These are phyloP conservation scores for Nemania serpens DNA, from an alignment of 2,329 filamentous ascomycete genomes.

Conservation along the genomic window DNA sequence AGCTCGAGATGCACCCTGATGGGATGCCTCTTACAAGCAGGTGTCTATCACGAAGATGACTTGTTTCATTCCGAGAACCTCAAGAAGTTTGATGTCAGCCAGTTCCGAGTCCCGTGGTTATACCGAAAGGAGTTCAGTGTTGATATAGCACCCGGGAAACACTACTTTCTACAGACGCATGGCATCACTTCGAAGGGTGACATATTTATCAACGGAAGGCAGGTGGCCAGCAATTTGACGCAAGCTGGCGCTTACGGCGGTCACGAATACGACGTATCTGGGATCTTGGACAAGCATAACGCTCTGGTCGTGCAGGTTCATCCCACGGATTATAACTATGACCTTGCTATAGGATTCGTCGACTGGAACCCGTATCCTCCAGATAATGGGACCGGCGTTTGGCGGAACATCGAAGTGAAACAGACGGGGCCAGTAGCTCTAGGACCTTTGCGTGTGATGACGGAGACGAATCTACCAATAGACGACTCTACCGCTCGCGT, in stretches of 20 bases:
- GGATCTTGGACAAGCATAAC: constrained; percentile 49
- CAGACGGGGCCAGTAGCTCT: constrained; percentile 57
- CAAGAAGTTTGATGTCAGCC: constrained; percentile 47
- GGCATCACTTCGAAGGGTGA: constrained; percentile 65
- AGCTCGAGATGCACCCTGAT: constrained; percentile 58
- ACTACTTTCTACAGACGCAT: constrained; percentile 60
- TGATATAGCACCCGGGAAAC: constrained; percentile 40
- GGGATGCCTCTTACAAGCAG: constrained; percentile 58
- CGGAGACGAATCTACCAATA: constrained; percentile 45
- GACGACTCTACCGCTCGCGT: constrained; percentile 42
- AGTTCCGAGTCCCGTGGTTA: constrained; percentile 61
- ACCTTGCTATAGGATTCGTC: constrained; percentile 63
- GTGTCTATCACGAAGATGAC: constrained; percentile 55
- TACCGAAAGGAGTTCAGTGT: constrained; percentile 60
- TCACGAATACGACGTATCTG: constrained; percentile 59
- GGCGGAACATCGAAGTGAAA: constrained; percentile 61
- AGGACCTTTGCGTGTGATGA: constrained; percentile 51
- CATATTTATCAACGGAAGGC: constrained; percentile 61
- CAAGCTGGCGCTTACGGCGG: constrained; percentile 64
- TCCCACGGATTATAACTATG: constrained; percentile 62
- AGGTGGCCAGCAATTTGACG: constrained; percentile 51
- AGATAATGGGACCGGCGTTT: constrained; percentile 67
- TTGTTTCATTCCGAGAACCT: constrained; percentile 61
- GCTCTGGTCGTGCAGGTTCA: constrained; percentile 58
- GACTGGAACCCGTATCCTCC: constrained; percentile 67